These are phyloP conservation scores for Colletotrichum karsti DNA, from an alignment of 2,329 filamentous ascomycete genomes.

Conservation along the genomic window DNA sequence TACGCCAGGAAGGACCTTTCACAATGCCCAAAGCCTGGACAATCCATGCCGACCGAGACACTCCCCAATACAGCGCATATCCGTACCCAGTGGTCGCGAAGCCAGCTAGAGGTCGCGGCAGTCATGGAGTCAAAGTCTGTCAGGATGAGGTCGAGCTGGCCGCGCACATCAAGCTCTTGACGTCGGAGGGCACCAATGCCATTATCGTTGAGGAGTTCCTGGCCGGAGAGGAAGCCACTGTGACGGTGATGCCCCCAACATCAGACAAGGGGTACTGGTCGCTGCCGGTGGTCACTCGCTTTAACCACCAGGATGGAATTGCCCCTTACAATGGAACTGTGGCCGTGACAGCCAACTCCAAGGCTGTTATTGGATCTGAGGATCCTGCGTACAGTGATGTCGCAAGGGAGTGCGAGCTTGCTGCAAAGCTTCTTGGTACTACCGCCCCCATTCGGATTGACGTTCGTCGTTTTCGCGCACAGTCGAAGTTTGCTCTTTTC, in stretches of 20 bases:
- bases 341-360: conserved; percentile 56
- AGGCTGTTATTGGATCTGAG: conserved; percentile 34
- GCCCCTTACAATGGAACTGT: conserved; percentile 58
- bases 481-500: conserved; percentile 54
- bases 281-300: conserved; percentile 53
- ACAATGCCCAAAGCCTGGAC: neutral
- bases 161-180: fast-evolving
- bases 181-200: neutral
- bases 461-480: conserved; percentile 43
- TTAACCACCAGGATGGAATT: conserved; percentile 55
- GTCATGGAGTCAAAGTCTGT: neutral
- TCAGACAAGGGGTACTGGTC: conserved; percentile 39
- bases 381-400: conserved; percentile 42
- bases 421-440: conserved; percentile 46
- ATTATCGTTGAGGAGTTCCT: neutral
- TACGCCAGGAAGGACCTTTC: neutral
- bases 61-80: too few species aligned
- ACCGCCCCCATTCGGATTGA: conserved; percentile 57
- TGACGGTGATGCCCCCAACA: conserved; percentile 54
- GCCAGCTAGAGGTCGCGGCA: neutral
- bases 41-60: neutral
- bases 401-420: conserved; percentile 47
- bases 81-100: neutral
- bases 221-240: neutral
- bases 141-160: too few species aligned